phyloP scores from a whole-genome alignment of 176 grass and related monocot genomes.

The Bothriochloa decipiens region DNA sequence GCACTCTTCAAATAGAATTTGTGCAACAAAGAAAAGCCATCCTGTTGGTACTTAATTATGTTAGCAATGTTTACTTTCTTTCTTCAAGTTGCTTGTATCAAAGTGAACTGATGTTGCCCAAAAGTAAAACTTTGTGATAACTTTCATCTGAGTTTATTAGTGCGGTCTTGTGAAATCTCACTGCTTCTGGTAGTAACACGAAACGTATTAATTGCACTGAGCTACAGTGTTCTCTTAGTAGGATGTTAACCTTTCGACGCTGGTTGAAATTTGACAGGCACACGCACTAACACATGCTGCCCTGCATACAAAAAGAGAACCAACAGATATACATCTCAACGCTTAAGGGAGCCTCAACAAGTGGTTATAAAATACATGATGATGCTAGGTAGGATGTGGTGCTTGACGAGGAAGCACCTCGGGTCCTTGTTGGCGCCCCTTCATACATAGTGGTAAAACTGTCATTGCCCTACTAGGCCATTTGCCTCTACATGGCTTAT shows the following conservation, averaged over 20 bases:
- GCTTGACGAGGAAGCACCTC: no score
- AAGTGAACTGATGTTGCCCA: not conserved
- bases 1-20: conserved; percentile 3
- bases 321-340: not conserved
- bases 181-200: no score
- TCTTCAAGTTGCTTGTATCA: conserved; percentile 9
- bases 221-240: not conserved
- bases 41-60: not conserved
- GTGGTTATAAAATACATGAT: no score
- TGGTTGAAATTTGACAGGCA: not conserved
- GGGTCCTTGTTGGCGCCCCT: no score
- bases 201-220: not conserved
- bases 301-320: not conserved
- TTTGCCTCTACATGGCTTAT: no score
- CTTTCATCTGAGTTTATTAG: not conserved
- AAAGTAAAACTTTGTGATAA: not conserved
- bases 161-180: not conserved
- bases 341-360: no score
- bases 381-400: no score
- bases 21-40: not conserved
- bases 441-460: no score
- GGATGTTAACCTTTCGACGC: not conserved
- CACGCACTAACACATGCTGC: no score
- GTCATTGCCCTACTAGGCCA: no score
- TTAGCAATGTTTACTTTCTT: not conserved